Evolutionary conservation across 139 green algal genomes (phyloP).

Genomic region (Closterium sp.): DNA sequence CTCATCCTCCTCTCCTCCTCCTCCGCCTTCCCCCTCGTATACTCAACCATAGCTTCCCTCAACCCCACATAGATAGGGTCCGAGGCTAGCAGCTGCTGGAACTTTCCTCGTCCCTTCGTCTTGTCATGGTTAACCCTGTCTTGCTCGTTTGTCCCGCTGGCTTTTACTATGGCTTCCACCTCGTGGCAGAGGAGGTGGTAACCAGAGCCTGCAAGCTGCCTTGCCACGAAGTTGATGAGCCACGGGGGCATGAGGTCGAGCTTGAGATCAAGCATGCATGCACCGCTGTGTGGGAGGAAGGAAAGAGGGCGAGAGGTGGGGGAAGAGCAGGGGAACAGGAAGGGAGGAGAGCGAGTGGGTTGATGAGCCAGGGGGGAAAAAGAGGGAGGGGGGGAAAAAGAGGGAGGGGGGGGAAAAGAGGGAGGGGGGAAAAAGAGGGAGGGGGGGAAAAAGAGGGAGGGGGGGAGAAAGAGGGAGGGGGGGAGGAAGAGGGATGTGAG

Average conservation of each 20-base stretch:
- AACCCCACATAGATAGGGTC: background rate
- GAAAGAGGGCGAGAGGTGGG: background rate
- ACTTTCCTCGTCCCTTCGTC: background rate
- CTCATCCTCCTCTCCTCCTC: background rate
- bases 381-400: too few species aligned
- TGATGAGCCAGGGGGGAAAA: too few species aligned
- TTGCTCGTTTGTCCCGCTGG: too few species aligned
- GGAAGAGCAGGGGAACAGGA: background rate
- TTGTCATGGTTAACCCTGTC: background rate
- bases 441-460: too few species aligned
- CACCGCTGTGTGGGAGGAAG: background rate
- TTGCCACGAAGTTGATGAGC: slow-evolving; percentile 46
- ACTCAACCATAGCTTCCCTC: background rate
- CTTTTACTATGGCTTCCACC: background rate
- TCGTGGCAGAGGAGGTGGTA: slow-evolving; percentile 26
- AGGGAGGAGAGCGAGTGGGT: too few species aligned
- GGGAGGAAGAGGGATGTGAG: too few species aligned
- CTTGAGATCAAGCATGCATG: slow-evolving; percentile 35
- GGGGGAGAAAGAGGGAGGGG: too few species aligned
- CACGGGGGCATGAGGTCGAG: slow-evolving; percentile 29
- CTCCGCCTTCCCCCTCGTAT: background rate
- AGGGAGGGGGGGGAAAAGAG: too few species aligned
- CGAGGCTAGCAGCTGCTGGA: background rate
- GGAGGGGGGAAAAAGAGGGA: too few species aligned
- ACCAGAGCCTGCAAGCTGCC: slow-evolving; percentile 22